A percentile compares a stretch with the other conserved stretches of the same genome.
Conservation (phyloP, 2,329 filamentous ascomycete genomes). For the Cercospora zeina region DNA sequence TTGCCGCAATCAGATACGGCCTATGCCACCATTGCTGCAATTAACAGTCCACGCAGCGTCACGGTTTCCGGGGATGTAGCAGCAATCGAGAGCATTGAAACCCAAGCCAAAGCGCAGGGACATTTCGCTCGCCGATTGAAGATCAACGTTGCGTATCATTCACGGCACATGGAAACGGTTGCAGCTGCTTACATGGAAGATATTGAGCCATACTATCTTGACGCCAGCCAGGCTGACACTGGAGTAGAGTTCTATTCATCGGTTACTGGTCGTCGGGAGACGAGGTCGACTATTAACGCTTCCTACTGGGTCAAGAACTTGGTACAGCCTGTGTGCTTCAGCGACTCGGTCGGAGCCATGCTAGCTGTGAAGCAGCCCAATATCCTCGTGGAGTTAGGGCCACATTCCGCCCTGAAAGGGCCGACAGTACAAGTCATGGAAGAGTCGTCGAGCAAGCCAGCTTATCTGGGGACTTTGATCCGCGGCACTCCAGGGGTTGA, state of each 20-base stretch:
- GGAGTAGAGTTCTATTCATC: not conserved
- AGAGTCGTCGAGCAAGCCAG: too few species aligned
- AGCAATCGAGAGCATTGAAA: slow-evolving; percentile 39
- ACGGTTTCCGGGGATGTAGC: slow-evolving; percentile 48
- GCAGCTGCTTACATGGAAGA: slow-evolving; percentile 18
- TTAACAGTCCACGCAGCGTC: slow-evolving; percentile 47
- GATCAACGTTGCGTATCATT: slow-evolving; percentile 51
- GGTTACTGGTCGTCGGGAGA: not conserved
- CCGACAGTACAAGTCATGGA: slow-evolving; percentile 7
- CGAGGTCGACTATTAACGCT: not conserved
- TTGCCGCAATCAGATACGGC: slow-evolving; percentile 11
- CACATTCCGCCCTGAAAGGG: slow-evolving; percentile 16
- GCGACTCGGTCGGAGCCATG: too few species aligned
- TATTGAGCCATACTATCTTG: not conserved
- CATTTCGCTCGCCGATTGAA: slow-evolving; percentile 45
- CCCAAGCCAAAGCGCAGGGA: slow-evolving; percentile 38
- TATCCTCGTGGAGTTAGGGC: slow-evolving; percentile 17
- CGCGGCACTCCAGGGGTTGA: too few species aligned
- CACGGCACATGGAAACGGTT: slow-evolving; percentile 39
- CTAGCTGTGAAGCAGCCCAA: too few species aligned
- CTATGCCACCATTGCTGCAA: slow-evolving; percentile 28
- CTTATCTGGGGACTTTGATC: not conserved
- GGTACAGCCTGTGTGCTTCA: not conserved
- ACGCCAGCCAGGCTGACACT: not conserved
- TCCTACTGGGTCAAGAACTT: slow-evolving; percentile 16